Conservation (phyloP, 495 filamentous ascomycete species). For the Penicillium coprophilum region DNA sequence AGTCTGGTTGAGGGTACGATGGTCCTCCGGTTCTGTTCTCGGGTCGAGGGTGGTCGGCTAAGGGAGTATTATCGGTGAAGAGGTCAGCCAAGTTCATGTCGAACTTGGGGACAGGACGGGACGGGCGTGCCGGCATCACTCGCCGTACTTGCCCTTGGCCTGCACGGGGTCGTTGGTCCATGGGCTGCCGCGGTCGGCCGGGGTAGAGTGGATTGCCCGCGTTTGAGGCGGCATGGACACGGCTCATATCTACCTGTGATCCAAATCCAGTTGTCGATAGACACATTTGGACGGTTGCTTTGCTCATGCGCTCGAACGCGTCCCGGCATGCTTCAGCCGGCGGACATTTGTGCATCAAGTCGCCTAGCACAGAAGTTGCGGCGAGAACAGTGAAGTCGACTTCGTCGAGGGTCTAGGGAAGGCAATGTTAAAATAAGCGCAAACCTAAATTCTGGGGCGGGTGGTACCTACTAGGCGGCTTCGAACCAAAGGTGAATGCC, state of each 20-base stretch:
- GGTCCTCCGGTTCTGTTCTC: slow-evolving; percentile 18
- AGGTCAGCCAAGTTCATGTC: slow-evolving; percentile 65
- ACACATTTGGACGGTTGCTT: slow-evolving; percentile 90
- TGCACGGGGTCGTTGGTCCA: slow-evolving; percentile 28
- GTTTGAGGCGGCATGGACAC: slow-evolving; percentile 20
- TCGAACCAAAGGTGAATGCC: slow-evolving; percentile 88
- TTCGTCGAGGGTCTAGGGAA: slow-evolving; percentile 76
- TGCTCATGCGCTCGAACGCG: slow-evolving; percentile 93
- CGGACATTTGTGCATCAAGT: slow-evolving; percentile 75
- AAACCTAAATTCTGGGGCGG: not conserved
- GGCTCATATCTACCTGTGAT: slow-evolving; percentile 43
- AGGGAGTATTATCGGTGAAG: slow-evolving; percentile 32
- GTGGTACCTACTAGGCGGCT: slow-evolving; percentile 67
- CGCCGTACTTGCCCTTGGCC: slow-evolving; percentile 29
- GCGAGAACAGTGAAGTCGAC: slow-evolving; percentile 94
- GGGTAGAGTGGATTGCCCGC: slow-evolving; percentile 20
- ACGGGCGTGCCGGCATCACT: slow-evolving; percentile 27
- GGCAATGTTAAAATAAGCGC: slow-evolving; percentile 9
- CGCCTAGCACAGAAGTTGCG: slow-evolving; percentile 83
- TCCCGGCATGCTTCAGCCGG: slow-evolving; percentile 85
- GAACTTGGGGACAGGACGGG: slow-evolving; percentile 53
- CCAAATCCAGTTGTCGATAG: slow-evolving; percentile 80
- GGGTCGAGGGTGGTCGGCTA: slow-evolving; percentile 28
- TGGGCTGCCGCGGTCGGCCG: slow-evolving; percentile 26
- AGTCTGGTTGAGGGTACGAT: slow-evolving; percentile 30